Conservation (phyloP, 1,284 basidiomycete species). For the Volvariella volvacea region DNA sequence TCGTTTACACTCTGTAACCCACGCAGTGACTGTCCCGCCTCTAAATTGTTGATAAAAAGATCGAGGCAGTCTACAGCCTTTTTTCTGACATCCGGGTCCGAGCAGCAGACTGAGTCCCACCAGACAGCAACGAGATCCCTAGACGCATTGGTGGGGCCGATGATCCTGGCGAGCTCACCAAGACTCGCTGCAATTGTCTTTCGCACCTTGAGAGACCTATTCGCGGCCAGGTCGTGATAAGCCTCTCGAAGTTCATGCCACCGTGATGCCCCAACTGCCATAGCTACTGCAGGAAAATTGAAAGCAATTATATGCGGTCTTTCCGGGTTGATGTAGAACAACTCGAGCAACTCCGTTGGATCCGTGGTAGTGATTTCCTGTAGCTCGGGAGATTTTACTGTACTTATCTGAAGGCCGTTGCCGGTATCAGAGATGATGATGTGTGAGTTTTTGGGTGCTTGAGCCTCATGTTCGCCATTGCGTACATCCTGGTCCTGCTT, state of each 20-base stretch:
- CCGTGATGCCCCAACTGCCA: slow-evolving; percentile 72
- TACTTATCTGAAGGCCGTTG: too few species aligned
- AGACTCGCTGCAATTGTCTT: slow-evolving; percentile 81
- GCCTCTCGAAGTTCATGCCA: slow-evolving; percentile 75
- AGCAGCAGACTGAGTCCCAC: slow-evolving; percentile 49
- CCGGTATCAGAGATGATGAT: neutral
- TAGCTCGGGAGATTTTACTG: slow-evolving; percentile 1
- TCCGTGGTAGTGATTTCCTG: slow-evolving; percentile 3
- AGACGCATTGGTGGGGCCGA: slow-evolving; percentile 65
- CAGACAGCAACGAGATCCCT: slow-evolving; percentile 74
- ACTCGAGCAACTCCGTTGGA: slow-evolving; percentile 24
- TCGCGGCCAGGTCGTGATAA: slow-evolving; percentile 61
- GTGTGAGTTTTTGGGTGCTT: neutral
- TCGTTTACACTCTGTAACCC: slow-evolving; percentile 50
- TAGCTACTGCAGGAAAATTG: slow-evolving; percentile 89
- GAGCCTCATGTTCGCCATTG: slow-evolving; percentile 23
- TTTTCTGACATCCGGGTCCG: slow-evolving; percentile 67
- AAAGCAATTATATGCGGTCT: slow-evolving; percentile 88
- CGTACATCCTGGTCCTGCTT: slow-evolving; percentile 33
- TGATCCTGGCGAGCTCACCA: slow-evolving; percentile 85
- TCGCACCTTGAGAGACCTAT: slow-evolving; percentile 58
- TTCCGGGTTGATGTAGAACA: slow-evolving; percentile 52
- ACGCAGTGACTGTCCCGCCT: slow-evolving; percentile 33
- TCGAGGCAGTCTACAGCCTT: slow-evolving; percentile 63
- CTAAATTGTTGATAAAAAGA: slow-evolving; percentile 52